Conservation (phyloP, 2,329 filamentous ascomycete genomes). For the Colletotrichum liaoningense region DNA sequence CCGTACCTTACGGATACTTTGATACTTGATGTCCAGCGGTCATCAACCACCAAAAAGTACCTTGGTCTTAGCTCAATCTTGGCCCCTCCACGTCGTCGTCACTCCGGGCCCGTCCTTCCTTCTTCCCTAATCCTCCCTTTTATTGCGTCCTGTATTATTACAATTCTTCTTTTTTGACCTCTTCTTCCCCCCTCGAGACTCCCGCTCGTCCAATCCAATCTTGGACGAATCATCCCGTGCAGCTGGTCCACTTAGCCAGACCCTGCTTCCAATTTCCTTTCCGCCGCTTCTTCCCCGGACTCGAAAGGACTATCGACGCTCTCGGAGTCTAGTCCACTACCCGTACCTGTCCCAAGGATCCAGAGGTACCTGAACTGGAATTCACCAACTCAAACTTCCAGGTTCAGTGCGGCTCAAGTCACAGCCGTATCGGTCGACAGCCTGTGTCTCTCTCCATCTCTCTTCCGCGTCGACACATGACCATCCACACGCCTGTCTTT, state of each 20-base stretch:
- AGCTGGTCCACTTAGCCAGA: conserved; percentile 5
- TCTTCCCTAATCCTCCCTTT: background rate
- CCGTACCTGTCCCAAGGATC: background rate
- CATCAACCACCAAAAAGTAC: background rate
- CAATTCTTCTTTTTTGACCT: background rate
- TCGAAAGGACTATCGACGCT: conserved; percentile 17
- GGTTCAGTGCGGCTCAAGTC: conserved; percentile 24
- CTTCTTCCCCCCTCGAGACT: background rate
- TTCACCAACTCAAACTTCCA: background rate
- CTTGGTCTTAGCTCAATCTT: background rate
- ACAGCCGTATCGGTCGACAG: background rate
- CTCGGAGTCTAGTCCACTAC: background rate
- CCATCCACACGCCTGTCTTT: conserved; percentile 4
- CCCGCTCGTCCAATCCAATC: conserved; percentile 13
- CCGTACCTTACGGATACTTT: no score
- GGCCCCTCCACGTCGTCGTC: background rate
- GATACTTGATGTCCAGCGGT: background rate
- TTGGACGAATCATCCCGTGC: conserved; percentile 5
- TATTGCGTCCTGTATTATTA: background rate
- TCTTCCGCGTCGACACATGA: conserved; percentile 6
- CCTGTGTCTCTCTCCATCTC: background rate
- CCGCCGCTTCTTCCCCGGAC: conserved; percentile 27
- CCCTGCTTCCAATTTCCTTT: conserved; percentile 15
- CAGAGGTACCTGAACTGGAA: background rate
- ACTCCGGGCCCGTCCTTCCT: background rate